These are phyloP conservation scores for Lepidium sativum DNA, from an alignment of 345 rosid species.

Conservation along the genomic window DNA sequence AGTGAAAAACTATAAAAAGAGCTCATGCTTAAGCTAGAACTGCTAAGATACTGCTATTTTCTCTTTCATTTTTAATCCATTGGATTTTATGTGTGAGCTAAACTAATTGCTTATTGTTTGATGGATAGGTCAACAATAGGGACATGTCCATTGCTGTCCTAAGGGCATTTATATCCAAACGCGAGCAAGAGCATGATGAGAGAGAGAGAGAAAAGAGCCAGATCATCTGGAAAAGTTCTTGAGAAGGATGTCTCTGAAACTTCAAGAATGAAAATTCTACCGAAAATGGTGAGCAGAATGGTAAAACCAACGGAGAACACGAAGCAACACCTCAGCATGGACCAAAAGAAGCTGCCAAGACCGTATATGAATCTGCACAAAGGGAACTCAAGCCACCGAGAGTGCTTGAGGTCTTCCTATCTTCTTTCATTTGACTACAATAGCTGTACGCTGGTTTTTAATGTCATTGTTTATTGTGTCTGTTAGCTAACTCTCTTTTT, in stretches of 20 bases:
- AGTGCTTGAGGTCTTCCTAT: constrained; percentile 73
- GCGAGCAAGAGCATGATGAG: constrained; percentile 79
- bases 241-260: constrained; percentile 39
- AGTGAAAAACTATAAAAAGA: background rate
- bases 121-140: constrained; percentile 79
- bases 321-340: constrained; percentile 38
- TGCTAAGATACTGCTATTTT: background rate
- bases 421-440: background rate
- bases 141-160: constrained; percentile 92
- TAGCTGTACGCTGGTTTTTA: background rate
- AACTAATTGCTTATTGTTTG: background rate
- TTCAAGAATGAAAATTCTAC: constrained; percentile 27
- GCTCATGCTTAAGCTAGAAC: background rate
- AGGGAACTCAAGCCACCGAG: constrained; percentile 70
- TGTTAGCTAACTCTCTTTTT: background rate
- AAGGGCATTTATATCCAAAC: constrained; percentile 62
- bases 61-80: background rate
- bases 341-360: constrained; percentile 41
- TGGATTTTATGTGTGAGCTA: background rate
- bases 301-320: constrained; percentile 38
- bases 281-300: constrained; percentile 23
- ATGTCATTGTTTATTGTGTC: background rate
- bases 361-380: constrained; percentile 33
- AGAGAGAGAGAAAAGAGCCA: too few relatives aligned
- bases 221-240: constrained; percentile 37